These are phyloP conservation scores for Nicotiana undulata DNA, from an alignment of 257 asterid species.

Conservation along the genomic window DNA sequence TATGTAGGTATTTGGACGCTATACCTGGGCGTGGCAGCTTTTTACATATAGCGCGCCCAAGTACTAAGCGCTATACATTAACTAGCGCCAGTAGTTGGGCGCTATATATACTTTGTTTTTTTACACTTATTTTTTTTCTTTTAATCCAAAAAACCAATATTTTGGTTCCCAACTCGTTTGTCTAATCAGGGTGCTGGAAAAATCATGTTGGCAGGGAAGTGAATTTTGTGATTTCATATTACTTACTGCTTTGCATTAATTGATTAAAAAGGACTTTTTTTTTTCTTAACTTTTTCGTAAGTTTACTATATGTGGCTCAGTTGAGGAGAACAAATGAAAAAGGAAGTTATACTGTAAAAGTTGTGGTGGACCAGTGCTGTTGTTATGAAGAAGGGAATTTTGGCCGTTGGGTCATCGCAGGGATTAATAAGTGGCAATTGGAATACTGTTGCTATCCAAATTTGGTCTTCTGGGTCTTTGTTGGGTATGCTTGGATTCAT, in stretches of 20 bases:
- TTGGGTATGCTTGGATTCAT: slow-evolving; percentile 27
- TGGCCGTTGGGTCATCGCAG: slow-evolving; percentile 39
- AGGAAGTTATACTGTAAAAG: neutral
- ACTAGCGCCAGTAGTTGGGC: too few relatives aligned
- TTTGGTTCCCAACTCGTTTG: too few relatives aligned
- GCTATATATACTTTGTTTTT: too few relatives aligned
- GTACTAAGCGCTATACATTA: too few relatives aligned
- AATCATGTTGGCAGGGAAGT: neutral
- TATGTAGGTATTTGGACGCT: too few relatives aligned
- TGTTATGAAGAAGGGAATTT: slow-evolving; percentile 30
- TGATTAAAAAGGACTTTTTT: neutral
- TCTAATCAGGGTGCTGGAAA: neutral
- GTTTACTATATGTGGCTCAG: neutral
- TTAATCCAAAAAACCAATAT: too few relatives aligned
- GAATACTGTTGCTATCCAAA: slow-evolving; percentile 15
- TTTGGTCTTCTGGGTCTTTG: slow-evolving; percentile 21
- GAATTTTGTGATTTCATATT: neutral
- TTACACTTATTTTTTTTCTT: too few relatives aligned
- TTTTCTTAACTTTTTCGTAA: neutral
- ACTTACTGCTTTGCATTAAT: neutral
- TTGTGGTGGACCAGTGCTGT: slow-evolving; percentile 44
- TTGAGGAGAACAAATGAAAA: neutral
- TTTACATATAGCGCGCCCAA: too few relatives aligned
- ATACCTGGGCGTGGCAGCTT: too few relatives aligned
- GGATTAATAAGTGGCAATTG: slow-evolving; percentile 35